A percentile compares a stretch with the other conserved stretches of the same genome.
phyloP scores from a whole-genome alignment of 2,329 filamentous ascomycete species.

The Paecilomyces dactylethromorphus region DNA sequence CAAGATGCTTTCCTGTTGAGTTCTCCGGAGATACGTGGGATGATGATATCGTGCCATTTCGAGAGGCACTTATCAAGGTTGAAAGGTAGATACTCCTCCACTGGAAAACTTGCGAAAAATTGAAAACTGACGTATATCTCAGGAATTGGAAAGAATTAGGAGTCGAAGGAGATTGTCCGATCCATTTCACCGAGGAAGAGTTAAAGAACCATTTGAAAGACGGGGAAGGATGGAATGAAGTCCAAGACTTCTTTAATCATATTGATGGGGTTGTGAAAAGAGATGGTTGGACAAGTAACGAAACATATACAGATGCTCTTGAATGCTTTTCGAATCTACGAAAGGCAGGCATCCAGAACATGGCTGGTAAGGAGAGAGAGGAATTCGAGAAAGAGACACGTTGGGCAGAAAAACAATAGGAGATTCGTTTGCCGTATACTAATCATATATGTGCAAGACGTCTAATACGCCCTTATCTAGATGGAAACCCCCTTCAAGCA shows the following conservation, averaged over 20 bases:
- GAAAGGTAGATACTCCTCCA: conserved; percentile 11
- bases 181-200: conserved; percentile 17
- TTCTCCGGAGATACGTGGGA: conserved; percentile 16
- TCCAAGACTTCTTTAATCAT: conserved; percentile 29
- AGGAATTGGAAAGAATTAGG: conserved; percentile 15
- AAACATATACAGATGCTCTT: conserved; percentile 28
- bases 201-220: conserved; percentile 11
- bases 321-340: conserved; percentile 28
- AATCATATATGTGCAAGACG: no score
- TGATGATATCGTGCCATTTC: conserved; percentile 16
- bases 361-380: conserved; percentile 24
- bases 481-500: no score
- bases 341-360: conserved; percentile 21
- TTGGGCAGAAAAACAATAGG: conserved; percentile 9
- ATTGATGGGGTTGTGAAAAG: conserved; percentile 26
- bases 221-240: conserved; percentile 16
- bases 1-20: conserved; percentile 14
- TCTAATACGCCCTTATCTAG: not conserved
- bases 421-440: not conserved
- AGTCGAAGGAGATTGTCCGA: conserved; percentile 12
- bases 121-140: not conserved
- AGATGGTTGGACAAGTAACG: conserved; percentile 32
- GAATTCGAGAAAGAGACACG: conserved; percentile 25
- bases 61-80: conserved; percentile 17
- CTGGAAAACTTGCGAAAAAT: not conserved